Evolutionary conservation across 257 asterid species (phyloP), one percentile per base, ranked within the genome.

Genomic region (Solanum pimpinellifolium): DNA sequence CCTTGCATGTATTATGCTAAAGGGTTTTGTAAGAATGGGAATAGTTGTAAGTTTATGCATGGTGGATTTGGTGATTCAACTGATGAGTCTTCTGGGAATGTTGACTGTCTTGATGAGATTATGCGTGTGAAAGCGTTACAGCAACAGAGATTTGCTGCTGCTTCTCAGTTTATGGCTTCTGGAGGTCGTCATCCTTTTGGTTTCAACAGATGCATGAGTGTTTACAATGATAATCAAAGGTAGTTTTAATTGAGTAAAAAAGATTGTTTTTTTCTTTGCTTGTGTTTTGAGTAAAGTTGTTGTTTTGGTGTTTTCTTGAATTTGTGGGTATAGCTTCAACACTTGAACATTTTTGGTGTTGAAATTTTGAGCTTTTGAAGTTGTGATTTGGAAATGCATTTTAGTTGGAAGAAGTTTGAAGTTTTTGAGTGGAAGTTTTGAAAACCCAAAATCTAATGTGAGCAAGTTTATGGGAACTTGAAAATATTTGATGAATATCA

Each of bases 21-120:
- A 62, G 98, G 98, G 5, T 94, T 93, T 62, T 96, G 98, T 87
- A 94, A 96, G 90, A 94, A 96, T 59, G 98, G 98, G 0, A 87
- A 86, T 37, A 86, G 85, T 88, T 95, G 98, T 56, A 94, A 93
- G 89, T 96, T 95, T 89, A 21, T 89, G 88, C 99, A 96, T 62
- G 86, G 89, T 87, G 89, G 90, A 39, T 84, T 86, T 68, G 90
- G 86, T 39, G 87, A 49, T 35, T 18, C 27, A 2, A 3, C 29
- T 10, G 81, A 74, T 37, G 82, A 74, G 16, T 18, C 46, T 60
- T 97, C 96, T 3, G 75, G 88, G 68, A 88, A 89, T 83, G 84
- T 72, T 72, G 92, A 87, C 25, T 94, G 94, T 83, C 91, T 95
- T 65, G 99, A 97, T 25, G 99, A 95, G 90, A 74, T 95, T 88